phyloP scores from a whole-genome alignment of 2,329 filamentous ascomycete genomes.

The Didymella sp. region DNA sequence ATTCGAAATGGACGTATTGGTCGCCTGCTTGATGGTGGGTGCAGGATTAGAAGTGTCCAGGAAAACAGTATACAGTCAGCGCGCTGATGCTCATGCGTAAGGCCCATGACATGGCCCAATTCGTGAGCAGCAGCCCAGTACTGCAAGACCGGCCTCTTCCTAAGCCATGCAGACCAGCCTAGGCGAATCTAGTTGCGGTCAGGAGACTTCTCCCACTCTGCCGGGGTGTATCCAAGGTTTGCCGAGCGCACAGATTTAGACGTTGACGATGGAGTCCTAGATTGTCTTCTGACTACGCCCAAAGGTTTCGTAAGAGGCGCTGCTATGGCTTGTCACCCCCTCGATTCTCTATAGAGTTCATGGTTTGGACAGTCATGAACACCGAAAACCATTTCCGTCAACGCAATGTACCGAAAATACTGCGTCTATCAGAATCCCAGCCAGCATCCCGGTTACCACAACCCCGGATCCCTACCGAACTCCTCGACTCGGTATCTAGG shows the following conservation, averaged over 20 bases:
- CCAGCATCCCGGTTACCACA: not conserved
- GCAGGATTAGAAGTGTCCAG: not conserved
- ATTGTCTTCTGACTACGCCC: too few relatives aligned
- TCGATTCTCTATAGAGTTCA: too few relatives aligned
- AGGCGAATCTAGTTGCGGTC: not conserved
- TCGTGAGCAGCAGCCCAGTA: constrained; percentile 10
- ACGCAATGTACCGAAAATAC: not conserved
- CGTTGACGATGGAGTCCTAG: too few relatives aligned
- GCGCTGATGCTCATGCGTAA: constrained; percentile 15
- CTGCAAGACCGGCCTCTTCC: not conserved
- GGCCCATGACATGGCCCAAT: constrained; percentile 14
- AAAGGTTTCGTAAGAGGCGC: too few relatives aligned
- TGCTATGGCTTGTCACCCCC: too few relatives aligned
- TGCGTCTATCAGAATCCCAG: not conserved
- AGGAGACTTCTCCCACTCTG: not conserved
- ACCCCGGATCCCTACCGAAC: not conserved
- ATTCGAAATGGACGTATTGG: constrained; percentile 6
- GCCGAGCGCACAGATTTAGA: too few relatives aligned
- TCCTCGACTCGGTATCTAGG: not conserved
- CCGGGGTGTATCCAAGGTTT: not conserved
- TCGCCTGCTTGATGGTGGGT: not conserved
- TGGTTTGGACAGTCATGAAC: too few relatives aligned
- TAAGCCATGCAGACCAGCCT: not conserved
- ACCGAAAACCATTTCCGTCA: too few relatives aligned
- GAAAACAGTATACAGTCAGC: constrained; percentile 2